Evolutionary conservation across 306 rosid species (phyloP).

Genomic region (Ceratonia siliqua): DNA sequence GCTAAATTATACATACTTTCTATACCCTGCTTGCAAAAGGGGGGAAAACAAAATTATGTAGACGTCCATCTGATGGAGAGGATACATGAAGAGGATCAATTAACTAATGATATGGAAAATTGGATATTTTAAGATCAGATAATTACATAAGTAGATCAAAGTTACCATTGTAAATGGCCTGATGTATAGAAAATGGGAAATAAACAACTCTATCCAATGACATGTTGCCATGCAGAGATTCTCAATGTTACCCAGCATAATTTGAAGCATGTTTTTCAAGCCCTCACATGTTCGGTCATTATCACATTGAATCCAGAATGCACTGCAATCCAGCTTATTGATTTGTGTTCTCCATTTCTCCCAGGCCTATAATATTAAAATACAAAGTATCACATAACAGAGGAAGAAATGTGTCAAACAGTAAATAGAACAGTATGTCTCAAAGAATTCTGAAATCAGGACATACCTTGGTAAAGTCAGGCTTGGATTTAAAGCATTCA

Average conservation of each 20-base stretch:
- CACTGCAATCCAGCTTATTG: slow-evolving; percentile 81
- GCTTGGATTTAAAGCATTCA: slow-evolving; percentile 76
- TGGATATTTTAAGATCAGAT: not conserved
- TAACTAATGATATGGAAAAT: slow-evolving; percentile 4
- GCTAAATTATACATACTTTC: slow-evolving; percentile 87
- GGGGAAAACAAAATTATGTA: slow-evolving; percentile 22
- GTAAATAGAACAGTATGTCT: not conserved
- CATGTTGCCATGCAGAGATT: slow-evolving; percentile 66
- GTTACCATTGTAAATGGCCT: slow-evolving; percentile 81
- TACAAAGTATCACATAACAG: slow-evolving; percentile 17
- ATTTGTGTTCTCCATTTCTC: slow-evolving; percentile 91
- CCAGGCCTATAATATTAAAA: slow-evolving; percentile 70
- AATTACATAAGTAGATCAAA: slow-evolving; percentile 28
- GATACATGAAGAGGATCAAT: slow-evolving; percentile 13
- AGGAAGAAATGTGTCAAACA: slow-evolving; percentile 11
- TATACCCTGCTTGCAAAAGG: slow-evolving; percentile 60
- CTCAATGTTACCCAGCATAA: slow-evolving; percentile 78
- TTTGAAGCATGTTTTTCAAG: slow-evolving; percentile 79
- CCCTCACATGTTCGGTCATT: slow-evolving; percentile 75
- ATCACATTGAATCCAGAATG: slow-evolving; percentile 79
- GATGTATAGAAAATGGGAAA: slow-evolving; percentile 77
- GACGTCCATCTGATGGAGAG: slow-evolving; percentile 28
- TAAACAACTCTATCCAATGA: slow-evolving; percentile 79
- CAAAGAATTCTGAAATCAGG: not conserved
- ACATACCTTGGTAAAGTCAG: slow-evolving; percentile 83